Conservation (phyloP, 2,329 filamentous ascomycete species). For the Penicillium freii region DNA sequence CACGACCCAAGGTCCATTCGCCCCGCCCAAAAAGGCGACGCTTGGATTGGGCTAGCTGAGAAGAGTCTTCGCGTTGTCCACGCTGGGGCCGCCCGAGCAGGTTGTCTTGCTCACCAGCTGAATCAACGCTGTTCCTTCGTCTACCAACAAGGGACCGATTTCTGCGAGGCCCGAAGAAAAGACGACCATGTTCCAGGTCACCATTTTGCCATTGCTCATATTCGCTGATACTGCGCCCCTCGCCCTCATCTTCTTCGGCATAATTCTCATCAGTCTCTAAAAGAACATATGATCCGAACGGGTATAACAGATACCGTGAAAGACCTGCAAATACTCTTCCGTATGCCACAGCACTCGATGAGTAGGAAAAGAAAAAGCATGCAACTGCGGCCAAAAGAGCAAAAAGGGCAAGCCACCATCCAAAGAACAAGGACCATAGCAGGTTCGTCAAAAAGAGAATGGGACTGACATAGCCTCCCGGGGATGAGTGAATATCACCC, state of each 20-base stretch:
- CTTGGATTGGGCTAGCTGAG: conserved; percentile 58
- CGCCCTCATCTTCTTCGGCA: conserved; percentile 87
- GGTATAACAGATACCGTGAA: conserved; percentile 85
- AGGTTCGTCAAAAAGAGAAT: conserved; percentile 88
- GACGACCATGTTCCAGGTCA: conserved; percentile 87
- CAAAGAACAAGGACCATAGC: conserved; percentile 86
- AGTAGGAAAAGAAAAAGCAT: conserved; percentile 77
- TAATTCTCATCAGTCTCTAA: conserved; percentile 93
- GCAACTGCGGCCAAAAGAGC: conserved; percentile 70
- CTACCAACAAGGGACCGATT: conserved; percentile 80
- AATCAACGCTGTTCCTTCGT: conserved; percentile 84
- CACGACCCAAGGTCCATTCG: conserved; percentile 89
- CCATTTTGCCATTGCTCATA: conserved; percentile 99
- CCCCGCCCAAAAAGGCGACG: conserved; percentile 89
- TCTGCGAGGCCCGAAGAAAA: conserved; percentile 85
- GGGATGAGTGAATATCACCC: conserved; percentile 93
- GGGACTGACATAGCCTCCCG: conserved; percentile 78
- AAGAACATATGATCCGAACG: conserved; percentile 93
- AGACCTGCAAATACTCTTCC: conserved; percentile 81
- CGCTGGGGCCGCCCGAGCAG: conserved; percentile 69
- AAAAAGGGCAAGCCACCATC: conserved; percentile 89
- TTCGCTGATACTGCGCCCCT: conserved; percentile 95
- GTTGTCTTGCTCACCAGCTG: conserved; percentile 83
- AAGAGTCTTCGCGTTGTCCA: conserved; percentile 44
- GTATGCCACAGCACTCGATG: conserved; percentile 79